Conservation (phyloP, 2,329 filamentous ascomycete genomes). For the Epichloe glyceriae region DNA sequence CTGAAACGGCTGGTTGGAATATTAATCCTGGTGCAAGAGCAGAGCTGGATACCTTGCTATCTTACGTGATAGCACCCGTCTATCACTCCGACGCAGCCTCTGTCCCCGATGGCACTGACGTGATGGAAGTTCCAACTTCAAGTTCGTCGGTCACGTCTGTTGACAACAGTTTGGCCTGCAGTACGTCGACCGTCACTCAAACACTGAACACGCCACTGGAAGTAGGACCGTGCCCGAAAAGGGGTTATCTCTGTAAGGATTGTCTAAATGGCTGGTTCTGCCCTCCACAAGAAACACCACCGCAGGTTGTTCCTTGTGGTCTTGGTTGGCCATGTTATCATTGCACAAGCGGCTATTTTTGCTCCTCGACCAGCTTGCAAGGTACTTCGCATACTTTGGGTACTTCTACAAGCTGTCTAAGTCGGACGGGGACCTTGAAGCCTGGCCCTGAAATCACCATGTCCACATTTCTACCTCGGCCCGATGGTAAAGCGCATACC, state of each 20-base stretch:
- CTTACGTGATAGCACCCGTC: background rate
- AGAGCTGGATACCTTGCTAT: background rate
- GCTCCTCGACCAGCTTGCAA: slow-evolving; percentile 3
- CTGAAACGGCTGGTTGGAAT: background rate
- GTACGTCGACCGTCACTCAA: background rate
- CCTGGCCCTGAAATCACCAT: background rate
- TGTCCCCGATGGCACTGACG: background rate
- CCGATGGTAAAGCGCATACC: background rate
- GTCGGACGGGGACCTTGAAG: background rate
- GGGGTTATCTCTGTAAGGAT: slow-evolving; percentile 16
- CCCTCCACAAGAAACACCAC: slow-evolving; percentile 18
- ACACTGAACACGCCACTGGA: background rate
- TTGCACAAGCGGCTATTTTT: slow-evolving; percentile 18
- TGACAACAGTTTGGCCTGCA: background rate
- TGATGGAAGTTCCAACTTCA: background rate
- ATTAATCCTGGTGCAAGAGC: background rate
- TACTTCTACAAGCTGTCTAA: background rate
- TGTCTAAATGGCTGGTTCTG: slow-evolving; percentile 21
- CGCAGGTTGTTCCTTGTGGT: slow-evolving; percentile 16
- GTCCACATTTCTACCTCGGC: background rate
- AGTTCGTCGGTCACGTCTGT: background rate
- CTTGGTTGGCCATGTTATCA: slow-evolving; percentile 21
- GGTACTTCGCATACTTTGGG: background rate
- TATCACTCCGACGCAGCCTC: background rate
- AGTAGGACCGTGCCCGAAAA: slow-evolving; percentile 13